Evolutionary conservation across 192 early-diverging fungal species (phyloP).

Genomic region (Linnemannia exigua): DNA sequence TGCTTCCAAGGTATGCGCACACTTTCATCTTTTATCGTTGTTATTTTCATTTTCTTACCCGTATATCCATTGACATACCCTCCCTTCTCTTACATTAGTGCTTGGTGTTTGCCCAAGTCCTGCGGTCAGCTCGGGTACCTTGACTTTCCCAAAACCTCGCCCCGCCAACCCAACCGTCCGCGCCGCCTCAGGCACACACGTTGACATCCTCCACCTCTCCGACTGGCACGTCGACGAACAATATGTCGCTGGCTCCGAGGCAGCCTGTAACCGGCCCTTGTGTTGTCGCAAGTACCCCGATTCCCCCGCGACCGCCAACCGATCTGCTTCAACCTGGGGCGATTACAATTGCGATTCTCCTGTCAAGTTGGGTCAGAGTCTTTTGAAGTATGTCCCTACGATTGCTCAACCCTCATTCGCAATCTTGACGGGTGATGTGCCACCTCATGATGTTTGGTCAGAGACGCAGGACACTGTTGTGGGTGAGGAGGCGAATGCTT

Average conservation of each 20-base stretch:
- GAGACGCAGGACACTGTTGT: slow-evolving; percentile 12
- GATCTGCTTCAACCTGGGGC: slow-evolving; percentile 37
- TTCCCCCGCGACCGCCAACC: slow-evolving; percentile 1
- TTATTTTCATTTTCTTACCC: neutral
- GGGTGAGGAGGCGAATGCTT: neutral
- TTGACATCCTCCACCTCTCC: slow-evolving; percentile 63
- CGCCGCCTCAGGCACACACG: slow-evolving; percentile 31
- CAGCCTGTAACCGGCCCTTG: slow-evolving; percentile 4
- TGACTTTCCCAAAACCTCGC: slow-evolving; percentile 61
- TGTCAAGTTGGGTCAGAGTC: slow-evolving; percentile 4
- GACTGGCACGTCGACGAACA: slow-evolving; percentile 39
- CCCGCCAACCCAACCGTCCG: slow-evolving; percentile 40
- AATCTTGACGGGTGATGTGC: slow-evolving; percentile 18
- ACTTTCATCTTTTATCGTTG: neutral
- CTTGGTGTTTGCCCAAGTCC: slow-evolving; percentile 60
- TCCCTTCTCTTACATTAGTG: neutral
- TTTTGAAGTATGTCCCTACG: neutral
- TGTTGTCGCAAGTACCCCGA: slow-evolving; percentile 16
- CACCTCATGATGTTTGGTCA: slow-evolving; percentile 36
- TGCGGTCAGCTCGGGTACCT: slow-evolving; percentile 29
- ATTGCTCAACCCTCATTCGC: slow-evolving; percentile 1
- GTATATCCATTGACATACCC: neutral
- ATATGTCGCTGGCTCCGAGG: neutral
- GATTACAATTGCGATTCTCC: slow-evolving; percentile 42
- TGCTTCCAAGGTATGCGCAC: slow-evolving; percentile 43